These are phyloP conservation scores for Wallacemonas sp. DNA, from an alignment of 208 protist genomes.

Conservation along the genomic window DNA sequence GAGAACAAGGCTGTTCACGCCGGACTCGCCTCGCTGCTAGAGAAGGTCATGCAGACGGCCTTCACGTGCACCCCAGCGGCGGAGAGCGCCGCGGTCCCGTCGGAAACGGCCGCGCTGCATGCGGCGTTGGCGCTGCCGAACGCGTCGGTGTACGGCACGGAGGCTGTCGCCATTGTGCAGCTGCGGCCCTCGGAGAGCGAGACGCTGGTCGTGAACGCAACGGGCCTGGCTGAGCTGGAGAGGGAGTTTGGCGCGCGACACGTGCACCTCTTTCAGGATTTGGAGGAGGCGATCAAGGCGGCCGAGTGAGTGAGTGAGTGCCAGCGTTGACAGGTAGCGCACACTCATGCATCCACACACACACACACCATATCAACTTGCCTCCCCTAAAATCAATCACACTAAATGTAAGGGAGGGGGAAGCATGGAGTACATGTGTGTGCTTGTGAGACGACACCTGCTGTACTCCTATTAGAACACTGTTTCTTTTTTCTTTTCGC, in stretches of 20 bases:
- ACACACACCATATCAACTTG: background rate
- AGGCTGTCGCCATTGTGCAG: conserved; percentile 50
- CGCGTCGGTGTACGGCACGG: conserved; percentile 75
- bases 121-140: conserved; percentile 69
- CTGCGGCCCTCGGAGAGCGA: conserved; percentile 26
- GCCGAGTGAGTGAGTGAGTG: background rate
- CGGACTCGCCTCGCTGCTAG: conserved; percentile 1
- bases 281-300: conserved; percentile 10
- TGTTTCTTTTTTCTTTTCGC: too few species aligned
- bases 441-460: too few species aligned
- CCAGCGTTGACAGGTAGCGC: background rate
- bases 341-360: background rate
- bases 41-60: conserved; percentile 6
- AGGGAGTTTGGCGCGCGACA: conserved; percentile 55
- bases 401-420: too few species aligned
- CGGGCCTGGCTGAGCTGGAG: conserved; percentile 38
- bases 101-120: conserved; percentile 25
- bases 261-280: conserved; percentile 16
- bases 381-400: too few species aligned
- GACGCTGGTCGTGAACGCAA: conserved; percentile 21
- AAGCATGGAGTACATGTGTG: too few species aligned
- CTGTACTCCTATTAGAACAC: too few species aligned
- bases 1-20: conserved; percentile 1
- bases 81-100: conserved; percentile 14
- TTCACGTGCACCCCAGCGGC: conserved; percentile 13